Base-by-base conservation (phyloP, 306 rosid genomes). In the Prunus armeniaca region DNA sequence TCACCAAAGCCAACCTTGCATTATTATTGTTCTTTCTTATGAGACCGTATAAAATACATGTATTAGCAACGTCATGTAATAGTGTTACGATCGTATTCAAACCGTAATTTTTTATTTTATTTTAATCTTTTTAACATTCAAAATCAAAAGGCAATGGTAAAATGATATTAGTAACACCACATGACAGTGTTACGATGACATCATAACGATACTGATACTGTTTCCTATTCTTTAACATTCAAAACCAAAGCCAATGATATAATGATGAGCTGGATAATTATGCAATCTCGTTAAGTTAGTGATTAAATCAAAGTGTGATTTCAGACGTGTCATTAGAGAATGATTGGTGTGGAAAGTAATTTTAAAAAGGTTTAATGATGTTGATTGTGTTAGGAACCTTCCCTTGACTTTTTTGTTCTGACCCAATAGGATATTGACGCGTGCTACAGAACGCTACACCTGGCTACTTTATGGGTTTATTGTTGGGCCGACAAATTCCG, bases 311-410 rank as follows among this genome's bases (percentile, higher is more conserved):
- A 10, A 45, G 3, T 19, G 68, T 68, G 85, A 82, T 46, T 73
- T 61, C 69, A 77, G 82, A 78, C 68, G 75, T 68, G 77, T 74
- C 72, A 81, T 67, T 50, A 76, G 75, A 34, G 28, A 18, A 20
- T 64, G 60, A 27, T 78, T 11, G 65, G 19, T n/a, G 19, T 12
- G 67, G 22, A 32, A 73, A 28, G 20, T 57, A 10, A 47, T 58
- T 19, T 30, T 52, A 11, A 25, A 5, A 79, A 5, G 14, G 17
- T 38, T 45, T 19, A 6, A 30, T 38, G 41, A 47, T 64, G 20
- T 65, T 73, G 61, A 62, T 34, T 51, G 24, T 18, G 62, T 49
- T 46, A 9, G 46, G 79, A 72, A 76, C 34, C 78, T 64, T 30
- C 56, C 67, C 8, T 67, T 70, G 81, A 74, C 76, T 84, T 62